Evolutionary conservation across 2,329 filamentous ascomycete species (phyloP).

Genomic region (Rosellinia necatrix): DNA sequence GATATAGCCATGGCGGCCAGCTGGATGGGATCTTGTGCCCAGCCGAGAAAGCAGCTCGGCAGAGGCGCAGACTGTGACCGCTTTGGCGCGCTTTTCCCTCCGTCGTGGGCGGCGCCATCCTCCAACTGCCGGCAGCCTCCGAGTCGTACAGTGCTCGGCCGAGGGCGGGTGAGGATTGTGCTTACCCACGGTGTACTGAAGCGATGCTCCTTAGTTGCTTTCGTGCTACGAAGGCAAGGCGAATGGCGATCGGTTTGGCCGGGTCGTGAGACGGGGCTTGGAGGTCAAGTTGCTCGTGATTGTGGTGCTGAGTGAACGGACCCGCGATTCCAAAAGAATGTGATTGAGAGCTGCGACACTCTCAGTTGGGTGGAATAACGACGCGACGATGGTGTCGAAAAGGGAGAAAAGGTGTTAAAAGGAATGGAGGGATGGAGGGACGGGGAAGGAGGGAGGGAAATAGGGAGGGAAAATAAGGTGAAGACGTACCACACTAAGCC

Average conservation of each 20-base stretch:
- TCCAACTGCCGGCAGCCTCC: too few species aligned
- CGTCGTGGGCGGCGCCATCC: too few species aligned
- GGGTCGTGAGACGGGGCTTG: constrained; percentile 4
- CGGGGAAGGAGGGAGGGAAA: constrained; percentile 18
- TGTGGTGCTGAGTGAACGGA: constrained; percentile 36
- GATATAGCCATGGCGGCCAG: background rate
- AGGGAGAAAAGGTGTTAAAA: constrained; percentile 27
- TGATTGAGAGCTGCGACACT: constrained; percentile 56
- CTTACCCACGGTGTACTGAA: constrained; percentile 12
- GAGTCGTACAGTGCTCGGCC: too few species aligned
- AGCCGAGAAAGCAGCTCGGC: background rate
- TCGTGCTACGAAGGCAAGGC: background rate
- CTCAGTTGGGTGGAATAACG: constrained; percentile 57
- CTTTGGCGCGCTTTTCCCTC: too few species aligned
- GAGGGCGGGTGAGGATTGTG: background rate
- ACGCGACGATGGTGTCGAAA: constrained; percentile 37
- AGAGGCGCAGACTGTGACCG: too few species aligned
- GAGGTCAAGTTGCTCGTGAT: constrained; percentile 13
- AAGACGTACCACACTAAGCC: constrained; percentile 10
- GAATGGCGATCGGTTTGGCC: background rate
- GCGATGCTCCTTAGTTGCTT: background rate
- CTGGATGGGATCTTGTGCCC: background rate
- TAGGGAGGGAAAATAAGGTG: constrained; percentile 22
- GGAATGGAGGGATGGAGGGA: constrained; percentile 27
- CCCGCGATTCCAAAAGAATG: constrained; percentile 55